These are phyloP conservation scores for Bonia amplexicaulis DNA, from an alignment of 176 grass and related monocot species.

Conservation along the genomic window DNA sequence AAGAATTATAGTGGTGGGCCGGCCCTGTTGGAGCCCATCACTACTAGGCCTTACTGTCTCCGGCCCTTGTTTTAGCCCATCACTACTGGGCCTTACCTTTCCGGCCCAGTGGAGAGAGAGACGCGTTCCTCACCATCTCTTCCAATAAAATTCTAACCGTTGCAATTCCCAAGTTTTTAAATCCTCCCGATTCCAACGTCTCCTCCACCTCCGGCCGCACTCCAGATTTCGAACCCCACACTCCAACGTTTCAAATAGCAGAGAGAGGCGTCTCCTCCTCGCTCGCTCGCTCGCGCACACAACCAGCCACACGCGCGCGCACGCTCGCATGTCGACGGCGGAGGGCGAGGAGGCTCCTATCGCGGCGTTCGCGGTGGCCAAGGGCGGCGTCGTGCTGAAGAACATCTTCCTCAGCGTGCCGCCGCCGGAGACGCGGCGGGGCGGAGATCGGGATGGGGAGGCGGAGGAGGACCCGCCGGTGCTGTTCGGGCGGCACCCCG, in stretches of 20 bases:
- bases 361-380: slow-evolving; percentile 69
- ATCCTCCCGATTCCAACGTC: slow-evolving; percentile 16
- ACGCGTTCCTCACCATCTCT: not conserved
- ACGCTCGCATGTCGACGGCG: not conserved
- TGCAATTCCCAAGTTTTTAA: not conserved
- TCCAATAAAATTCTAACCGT: slow-evolving; percentile 15
- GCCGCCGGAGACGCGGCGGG: not conserved
- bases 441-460: not conserved
- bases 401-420: slow-evolving; percentile 81
- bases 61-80: no score
- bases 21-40: no score
- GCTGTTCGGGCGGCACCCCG: slow-evolving; percentile 66
- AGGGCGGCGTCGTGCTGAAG: slow-evolving; percentile 57
- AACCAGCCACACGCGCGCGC: not conserved
- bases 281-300: not conserved
- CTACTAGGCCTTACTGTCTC: no score
- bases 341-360: slow-evolving; percentile 28
- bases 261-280: not conserved
- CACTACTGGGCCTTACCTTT: no score
- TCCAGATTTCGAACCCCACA: not conserved
- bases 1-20: no score
- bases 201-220: not conserved
- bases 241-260: not conserved
- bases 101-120: no score
- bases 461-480: slow-evolving; percentile 41